A percentile compares a stretch with the other conserved stretches of the same genome.
These are phyloP conservation scores for Aaosphaeria pasadenensis DNA, from an alignment of 2,329 filamentous ascomycete species.

Conservation along the genomic window DNA sequence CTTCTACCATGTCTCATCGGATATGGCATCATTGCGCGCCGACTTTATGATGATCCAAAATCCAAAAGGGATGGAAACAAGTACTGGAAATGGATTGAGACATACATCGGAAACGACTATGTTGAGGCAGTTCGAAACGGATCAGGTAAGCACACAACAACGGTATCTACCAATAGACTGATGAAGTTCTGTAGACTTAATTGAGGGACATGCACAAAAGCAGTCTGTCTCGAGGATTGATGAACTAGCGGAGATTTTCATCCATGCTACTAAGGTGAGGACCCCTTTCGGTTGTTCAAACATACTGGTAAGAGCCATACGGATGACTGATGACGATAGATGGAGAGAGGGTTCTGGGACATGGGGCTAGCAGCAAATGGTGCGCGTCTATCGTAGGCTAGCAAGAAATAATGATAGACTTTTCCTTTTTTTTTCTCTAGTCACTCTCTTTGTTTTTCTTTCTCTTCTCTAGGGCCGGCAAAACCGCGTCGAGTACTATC, in stretches of 20 bases:
- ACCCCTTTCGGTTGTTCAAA: conserved; percentile 19
- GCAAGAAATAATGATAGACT: no score
- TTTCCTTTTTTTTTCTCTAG: no score
- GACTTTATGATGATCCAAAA: conserved; percentile 62
- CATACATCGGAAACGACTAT: conserved; percentile 82
- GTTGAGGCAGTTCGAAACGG: conserved; percentile 67
- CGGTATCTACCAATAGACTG: neutral
- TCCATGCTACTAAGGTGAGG: conserved; percentile 75
- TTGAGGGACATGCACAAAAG: conserved; percentile 71
- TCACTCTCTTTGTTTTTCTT: no score
- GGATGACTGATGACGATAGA: conserved; percentile 40
- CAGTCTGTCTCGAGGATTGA: conserved; percentile 76
- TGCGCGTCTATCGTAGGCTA: no score
- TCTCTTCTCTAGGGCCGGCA: no score
- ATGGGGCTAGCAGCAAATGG: conserved; percentile 51
- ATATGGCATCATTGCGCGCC: conserved; percentile 74
- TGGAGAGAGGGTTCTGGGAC: conserved; percentile 74
- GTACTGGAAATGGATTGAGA: conserved; percentile 91
- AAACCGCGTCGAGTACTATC: no score
- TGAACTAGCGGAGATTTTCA: conserved; percentile 79
- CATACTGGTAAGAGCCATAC: neutral
- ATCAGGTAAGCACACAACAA: conserved; percentile 52
- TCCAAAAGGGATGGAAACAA: conserved; percentile 63
- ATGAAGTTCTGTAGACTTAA: conserved; percentile 52
- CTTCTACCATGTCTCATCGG: conserved; percentile 87